A percentile compares a stretch with the other conserved stretches of the same genome.
These are phyloP conservation scores for Fraxinus sp. DNA, from an alignment of 305 asterid genomes.

Conservation along the genomic window DNA sequence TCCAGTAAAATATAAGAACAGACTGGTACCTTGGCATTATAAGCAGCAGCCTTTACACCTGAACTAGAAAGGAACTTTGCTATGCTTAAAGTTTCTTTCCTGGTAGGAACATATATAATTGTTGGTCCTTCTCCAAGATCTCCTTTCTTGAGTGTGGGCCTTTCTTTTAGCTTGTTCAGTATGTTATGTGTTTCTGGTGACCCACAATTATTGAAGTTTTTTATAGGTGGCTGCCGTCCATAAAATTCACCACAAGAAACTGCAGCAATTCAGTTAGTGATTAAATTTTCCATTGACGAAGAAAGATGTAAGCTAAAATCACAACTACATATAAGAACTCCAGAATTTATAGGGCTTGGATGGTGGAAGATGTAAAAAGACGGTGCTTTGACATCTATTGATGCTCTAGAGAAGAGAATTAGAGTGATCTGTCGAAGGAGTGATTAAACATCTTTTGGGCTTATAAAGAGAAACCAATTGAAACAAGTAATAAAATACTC, in stretches of 20 bases:
- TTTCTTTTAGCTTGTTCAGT: constrained; percentile 37
- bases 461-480: constrained; percentile 2
- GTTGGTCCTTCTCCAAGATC: constrained; percentile 56
- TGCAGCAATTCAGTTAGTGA: constrained; percentile 30
- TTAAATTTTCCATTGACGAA: not conserved
- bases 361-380: not conserved
- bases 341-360: not conserved
- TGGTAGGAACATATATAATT: constrained; percentile 65
- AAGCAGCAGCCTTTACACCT: constrained; percentile 78
- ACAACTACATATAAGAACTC: constrained; percentile 8
- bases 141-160: constrained; percentile 31
- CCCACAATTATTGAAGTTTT: constrained; percentile 24
- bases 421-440: not conserved
- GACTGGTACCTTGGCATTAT: constrained; percentile 66
- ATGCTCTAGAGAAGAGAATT: constrained; percentile 15
- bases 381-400: not conserved
- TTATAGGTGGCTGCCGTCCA: constrained; percentile 36
- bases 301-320: constrained; percentile 11
- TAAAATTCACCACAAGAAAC: constrained; percentile 71
- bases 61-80: constrained; percentile 54
- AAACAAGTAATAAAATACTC: not conserved
- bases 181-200: constrained; percentile 27
- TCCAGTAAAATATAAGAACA: constrained; percentile 14
- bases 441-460: constrained; percentile 10
- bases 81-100: constrained; percentile 66